Evolutionary conservation across 257 asterid genomes (phyloP).

Genomic region (Solanum etuberosum): DNA sequence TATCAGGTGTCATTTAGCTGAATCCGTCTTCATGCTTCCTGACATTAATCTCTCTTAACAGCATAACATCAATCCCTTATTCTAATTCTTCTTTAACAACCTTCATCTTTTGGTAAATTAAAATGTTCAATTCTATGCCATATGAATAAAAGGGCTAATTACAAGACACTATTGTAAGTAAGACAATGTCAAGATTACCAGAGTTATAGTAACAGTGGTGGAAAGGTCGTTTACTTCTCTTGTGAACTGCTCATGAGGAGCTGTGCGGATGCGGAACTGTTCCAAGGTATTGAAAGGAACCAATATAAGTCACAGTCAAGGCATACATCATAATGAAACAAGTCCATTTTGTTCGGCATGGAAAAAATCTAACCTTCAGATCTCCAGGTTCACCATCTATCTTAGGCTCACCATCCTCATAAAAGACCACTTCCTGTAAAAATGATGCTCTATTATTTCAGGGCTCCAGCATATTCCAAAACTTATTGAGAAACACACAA

Average conservation of each 20-base stretch:
- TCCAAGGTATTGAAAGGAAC: conserved; percentile 1
- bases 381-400: conserved; percentile 98
- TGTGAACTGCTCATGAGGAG: conserved; percentile 75
- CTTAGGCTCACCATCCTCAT: conserved; percentile 91
- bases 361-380: conserved; percentile 54
- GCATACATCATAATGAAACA: not conserved
- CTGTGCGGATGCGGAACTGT: conserved; percentile 84
- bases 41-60: not conserved
- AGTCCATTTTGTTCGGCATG: not conserved
- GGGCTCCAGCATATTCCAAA: not conserved
- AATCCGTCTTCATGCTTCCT: not conserved
- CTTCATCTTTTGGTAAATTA: not conserved
- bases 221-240: conserved; percentile 90
- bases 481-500: not conserved
- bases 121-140: not conserved
- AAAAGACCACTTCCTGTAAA: conserved; percentile 79
- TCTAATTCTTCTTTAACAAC: not conserved
- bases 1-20: not conserved
- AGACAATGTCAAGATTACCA: conserved; percentile 37
- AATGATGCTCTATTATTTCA: not conserved
- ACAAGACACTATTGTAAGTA: not conserved
- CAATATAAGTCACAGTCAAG: not conserved
- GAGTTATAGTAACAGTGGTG: conserved; percentile 63
- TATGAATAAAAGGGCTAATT: not conserved
- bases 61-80: not conserved